Evolutionary conservation across 2,329 filamentous ascomycete species (phyloP), one percentile per base, ranked within the genome.

Genomic region (Penicillium aurantiogriseum): DNA sequence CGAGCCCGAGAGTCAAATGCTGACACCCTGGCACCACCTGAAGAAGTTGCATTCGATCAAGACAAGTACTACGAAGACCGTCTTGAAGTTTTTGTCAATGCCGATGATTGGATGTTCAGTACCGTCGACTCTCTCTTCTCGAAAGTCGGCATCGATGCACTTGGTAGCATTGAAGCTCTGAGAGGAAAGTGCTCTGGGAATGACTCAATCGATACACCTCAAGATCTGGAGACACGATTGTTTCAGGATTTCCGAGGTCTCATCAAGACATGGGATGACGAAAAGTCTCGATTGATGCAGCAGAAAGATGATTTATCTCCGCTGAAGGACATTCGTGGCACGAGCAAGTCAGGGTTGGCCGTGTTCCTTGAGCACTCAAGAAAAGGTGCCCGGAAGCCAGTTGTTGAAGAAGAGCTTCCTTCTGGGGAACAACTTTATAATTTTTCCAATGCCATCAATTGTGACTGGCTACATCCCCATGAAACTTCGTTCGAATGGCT

Each of bases 331-430:
- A 77, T 82, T 13, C 74, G 77, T 54, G 78, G 81, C 46, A 77
- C 75, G 59, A 73, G 72, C 57, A 74, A 71, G 49, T 76, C 80
- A 43, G 82, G 81, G 2, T 63, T 85, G 45, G 79, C 81, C 51
- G 78, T 83, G 5, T 85, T 85, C 57, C 72, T 84, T n/a, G 82
- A 83, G 40, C 81, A 84, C 64, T 80, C 82, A 3, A 82, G 80
- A 53, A 76, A 79, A 56, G 69, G 72, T 40, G 70, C 66, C 31
- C 76, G 76, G 36, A 79, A 78, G 56, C 64, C 71, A 1, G 71
- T 72, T 27, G 63, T 68, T 6, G 77, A 76, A 27, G 71, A 76
- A 27, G 57, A 71, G n/a, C 67, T 82, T 19, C 67, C 69, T 19
- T 75, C 74, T 39, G 69, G 73, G n/a, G 66, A 71, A 23, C 67